These are phyloP conservation scores for Trebouxia sp. DNA, from an alignment of 139 green algal genomes.

Conservation along the genomic window DNA sequence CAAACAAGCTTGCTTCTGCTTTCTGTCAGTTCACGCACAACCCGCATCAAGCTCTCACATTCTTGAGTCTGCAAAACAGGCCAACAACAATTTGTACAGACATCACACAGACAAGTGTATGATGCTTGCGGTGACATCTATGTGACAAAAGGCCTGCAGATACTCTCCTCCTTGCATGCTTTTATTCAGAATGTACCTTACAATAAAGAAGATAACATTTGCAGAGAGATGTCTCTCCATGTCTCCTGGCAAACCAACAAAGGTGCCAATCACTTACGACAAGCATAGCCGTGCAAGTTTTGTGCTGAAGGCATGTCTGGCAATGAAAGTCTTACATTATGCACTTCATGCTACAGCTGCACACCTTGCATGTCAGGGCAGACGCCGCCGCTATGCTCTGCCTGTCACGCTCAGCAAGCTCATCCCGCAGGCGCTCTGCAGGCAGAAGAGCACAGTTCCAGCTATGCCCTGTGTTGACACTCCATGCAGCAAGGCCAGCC, in stretches of 20 bases:
- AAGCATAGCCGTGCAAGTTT: background rate
- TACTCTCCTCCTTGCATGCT: background rate
- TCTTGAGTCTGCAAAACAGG: conserved; percentile 37
- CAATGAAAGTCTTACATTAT: too few species aligned
- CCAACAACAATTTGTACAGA: background rate
- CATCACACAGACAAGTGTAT: background rate
- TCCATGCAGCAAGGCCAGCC: too few species aligned
- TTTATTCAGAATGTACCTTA: background rate
- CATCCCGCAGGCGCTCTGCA: conserved; percentile 7
- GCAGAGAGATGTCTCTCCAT: too few species aligned
- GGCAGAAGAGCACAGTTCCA: background rate
- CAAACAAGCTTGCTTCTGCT: conserved; percentile 64
- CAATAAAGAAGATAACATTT: background rate
- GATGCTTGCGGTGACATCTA: background rate
- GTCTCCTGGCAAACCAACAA: background rate
- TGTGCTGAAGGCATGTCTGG: background rate
- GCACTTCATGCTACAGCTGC: too few species aligned
- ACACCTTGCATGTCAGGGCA: conserved; percentile 20
- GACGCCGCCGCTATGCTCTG: background rate
- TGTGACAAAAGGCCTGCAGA: background rate
- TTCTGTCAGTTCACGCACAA: conserved; percentile 52
- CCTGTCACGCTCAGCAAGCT: background rate
- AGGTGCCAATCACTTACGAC: background rate
- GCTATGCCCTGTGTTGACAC: too few species aligned
- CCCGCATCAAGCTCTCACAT: conserved; percentile 40